These are phyloP conservation scores for Coniochaeta hoffmannii DNA, from an alignment of 2,329 filamentous ascomycete species.

Conservation along the genomic window DNA sequence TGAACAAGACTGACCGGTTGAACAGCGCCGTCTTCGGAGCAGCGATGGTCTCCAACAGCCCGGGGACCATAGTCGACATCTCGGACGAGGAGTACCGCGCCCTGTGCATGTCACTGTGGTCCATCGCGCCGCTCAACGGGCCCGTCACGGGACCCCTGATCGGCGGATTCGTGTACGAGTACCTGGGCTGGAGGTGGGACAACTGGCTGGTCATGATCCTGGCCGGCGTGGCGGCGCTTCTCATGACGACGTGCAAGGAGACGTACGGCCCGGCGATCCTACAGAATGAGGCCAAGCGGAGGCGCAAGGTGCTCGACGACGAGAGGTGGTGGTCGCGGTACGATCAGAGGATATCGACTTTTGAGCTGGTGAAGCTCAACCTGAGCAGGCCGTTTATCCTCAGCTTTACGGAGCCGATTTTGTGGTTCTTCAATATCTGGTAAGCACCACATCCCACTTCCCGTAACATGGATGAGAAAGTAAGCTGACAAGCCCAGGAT, in stretches of 20 bases:
- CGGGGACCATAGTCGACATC: conserved; percentile 77
- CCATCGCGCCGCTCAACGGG: conserved; percentile 77
- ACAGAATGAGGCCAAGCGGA: conserved; percentile 54
- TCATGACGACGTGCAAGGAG: conserved; percentile 58
- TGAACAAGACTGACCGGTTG: neutral
- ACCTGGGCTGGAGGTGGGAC: conserved; percentile 82
- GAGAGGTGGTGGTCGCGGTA: conserved; percentile 73
- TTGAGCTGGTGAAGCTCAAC: conserved; percentile 63
- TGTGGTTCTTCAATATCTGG: conserved; percentile 63
- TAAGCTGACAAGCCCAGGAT: conserved; percentile 44
- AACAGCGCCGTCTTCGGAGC: conserved; percentile 31
- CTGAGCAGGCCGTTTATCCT: conserved; percentile 72
- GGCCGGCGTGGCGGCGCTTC: conserved; percentile 50
- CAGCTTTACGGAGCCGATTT: conserved; percentile 73
- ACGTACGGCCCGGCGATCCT: conserved; percentile 70
- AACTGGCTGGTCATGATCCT: conserved; percentile 76
- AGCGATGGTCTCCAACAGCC: conserved; percentile 76
- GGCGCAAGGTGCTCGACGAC: conserved; percentile 63
- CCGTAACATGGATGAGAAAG: no score
- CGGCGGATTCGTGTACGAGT: conserved; percentile 71
- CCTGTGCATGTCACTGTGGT: conserved; percentile 77
- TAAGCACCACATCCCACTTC: conserved; percentile 28
- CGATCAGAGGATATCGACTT: conserved; percentile 61
- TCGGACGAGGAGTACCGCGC: conserved; percentile 74
- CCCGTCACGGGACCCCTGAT: conserved; percentile 48